Percentiles rank a stretch among this genome's conserved stretches.
Evolutionary conservation across 768 basidiomycete species (phyloP).

Genomic region (Tephrocybe sp.): DNA sequence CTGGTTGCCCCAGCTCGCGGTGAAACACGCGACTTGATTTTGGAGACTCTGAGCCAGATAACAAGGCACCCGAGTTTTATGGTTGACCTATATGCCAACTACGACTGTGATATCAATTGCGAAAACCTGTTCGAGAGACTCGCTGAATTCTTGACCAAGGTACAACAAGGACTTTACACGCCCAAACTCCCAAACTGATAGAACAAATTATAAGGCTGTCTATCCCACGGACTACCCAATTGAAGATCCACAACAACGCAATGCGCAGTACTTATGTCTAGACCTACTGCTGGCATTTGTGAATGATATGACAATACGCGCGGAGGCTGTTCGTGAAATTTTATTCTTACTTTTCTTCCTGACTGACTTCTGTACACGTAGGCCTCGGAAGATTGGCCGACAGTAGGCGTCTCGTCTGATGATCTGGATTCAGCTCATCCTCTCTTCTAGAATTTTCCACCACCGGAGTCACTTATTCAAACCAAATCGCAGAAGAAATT

Average conservation of each 20-base stretch:
- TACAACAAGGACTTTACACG: slow-evolving; percentile 24
- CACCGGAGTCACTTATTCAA: slow-evolving; percentile 56
- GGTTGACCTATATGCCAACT: slow-evolving; percentile 95
- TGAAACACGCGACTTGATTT: slow-evolving; percentile 84
- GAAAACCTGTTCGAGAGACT: slow-evolving; percentile 94
- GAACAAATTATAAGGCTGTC: slow-evolving; percentile 58
- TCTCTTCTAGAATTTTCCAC: slow-evolving; percentile 47
- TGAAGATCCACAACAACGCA: slow-evolving; percentile 66
- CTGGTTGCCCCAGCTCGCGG: slow-evolving; percentile 77
- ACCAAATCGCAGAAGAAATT: slow-evolving; percentile 86
- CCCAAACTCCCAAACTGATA: background rate
- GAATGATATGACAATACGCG: slow-evolving; percentile 80
- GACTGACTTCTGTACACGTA: slow-evolving; percentile 24
- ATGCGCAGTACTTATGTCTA: slow-evolving; percentile 83
- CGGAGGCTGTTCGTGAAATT: slow-evolving; percentile 38
- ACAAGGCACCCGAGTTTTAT: slow-evolving; percentile 87
- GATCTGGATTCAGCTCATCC: slow-evolving; percentile 3
- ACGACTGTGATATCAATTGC: slow-evolving; percentile 95
- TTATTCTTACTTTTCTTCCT: slow-evolving; percentile 3
- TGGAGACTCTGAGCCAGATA: slow-evolving; percentile 84
- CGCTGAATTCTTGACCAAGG: slow-evolving; percentile 86
- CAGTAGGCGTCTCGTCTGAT: slow-evolving; percentile 39
- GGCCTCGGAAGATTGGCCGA: slow-evolving; percentile 58
- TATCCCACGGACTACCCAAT: slow-evolving; percentile 67
- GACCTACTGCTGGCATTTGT: slow-evolving; percentile 87